phyloP scores from a whole-genome alignment of 2,329 filamentous ascomycete species.

The Alternaria hordeiaustralica region DNA sequence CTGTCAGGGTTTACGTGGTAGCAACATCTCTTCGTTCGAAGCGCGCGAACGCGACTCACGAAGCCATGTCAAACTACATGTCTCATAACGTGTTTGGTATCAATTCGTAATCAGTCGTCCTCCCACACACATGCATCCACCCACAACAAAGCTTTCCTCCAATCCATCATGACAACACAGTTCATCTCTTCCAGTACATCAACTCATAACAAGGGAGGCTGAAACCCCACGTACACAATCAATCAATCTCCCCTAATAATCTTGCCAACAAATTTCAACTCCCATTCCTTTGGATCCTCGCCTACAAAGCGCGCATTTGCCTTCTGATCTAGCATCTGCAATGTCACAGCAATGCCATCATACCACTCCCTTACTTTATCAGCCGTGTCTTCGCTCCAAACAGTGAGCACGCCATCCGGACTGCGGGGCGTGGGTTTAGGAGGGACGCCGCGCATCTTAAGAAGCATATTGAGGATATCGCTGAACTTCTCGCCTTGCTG shows the following conservation, averaged over 20 bases:
- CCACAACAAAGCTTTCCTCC: background rate
- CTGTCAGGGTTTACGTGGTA: background rate
- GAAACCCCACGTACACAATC: background rate
- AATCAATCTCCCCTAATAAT: slow-evolving; percentile 39
- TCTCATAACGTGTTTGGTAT: background rate
- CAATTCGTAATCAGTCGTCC: background rate
- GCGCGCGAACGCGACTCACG: background rate
- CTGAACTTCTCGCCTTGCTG: slow-evolving; percentile 65
- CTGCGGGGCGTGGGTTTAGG: slow-evolving; percentile 47
- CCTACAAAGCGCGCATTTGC: slow-evolving; percentile 39
- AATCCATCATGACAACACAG: background rate
- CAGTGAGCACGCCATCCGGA: slow-evolving; percentile 44
- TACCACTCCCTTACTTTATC: slow-evolving; percentile 47
- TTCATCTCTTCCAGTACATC: background rate
- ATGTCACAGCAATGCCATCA: slow-evolving; percentile 40
- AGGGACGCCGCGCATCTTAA: slow-evolving; percentile 62
- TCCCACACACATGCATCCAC: background rate
- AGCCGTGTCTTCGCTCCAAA: slow-evolving; percentile 42
- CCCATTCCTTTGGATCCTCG: slow-evolving; percentile 44
- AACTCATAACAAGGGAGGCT: background rate
- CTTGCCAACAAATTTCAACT: slow-evolving; percentile 46
- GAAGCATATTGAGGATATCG: slow-evolving; percentile 63
- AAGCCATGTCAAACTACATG: background rate
- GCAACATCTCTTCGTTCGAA: background rate
- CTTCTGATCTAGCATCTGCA: slow-evolving; percentile 34